Conservation (phyloP, 164 flowering plant species). For the Berberis thunbergii region DNA sequence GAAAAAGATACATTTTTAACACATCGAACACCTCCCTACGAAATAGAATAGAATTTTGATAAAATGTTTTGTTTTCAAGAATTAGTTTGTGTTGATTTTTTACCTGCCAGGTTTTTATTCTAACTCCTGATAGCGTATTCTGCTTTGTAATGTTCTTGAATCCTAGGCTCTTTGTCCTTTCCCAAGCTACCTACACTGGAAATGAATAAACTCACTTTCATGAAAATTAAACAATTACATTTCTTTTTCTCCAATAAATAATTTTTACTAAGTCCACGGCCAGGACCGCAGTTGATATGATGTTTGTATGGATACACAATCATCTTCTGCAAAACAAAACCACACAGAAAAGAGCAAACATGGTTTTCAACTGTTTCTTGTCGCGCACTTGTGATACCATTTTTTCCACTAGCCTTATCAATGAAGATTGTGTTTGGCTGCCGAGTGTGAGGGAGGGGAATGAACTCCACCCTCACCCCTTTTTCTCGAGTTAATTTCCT, state of each 20-base stretch:
- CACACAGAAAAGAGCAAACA: neutral
- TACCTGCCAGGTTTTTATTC: conserved; percentile 82
- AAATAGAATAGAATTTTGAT: neutral
- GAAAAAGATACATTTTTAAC: conserved; percentile 63
- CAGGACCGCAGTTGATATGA: conserved; percentile 78
- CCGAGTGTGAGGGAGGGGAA: no score
- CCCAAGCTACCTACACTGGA: conserved; percentile 85
- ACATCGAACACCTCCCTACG: conserved; percentile 66
- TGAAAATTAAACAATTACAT: neutral
- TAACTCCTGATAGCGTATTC: conserved; percentile 43
- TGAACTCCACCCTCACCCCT: no score
- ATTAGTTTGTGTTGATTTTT: neutral
- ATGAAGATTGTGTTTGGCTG: no score
- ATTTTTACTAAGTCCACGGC: conserved; percentile 75
- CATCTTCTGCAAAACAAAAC: conserved; percentile 56
- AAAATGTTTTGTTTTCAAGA: neutral
- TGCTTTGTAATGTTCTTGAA: conserved; percentile 40
- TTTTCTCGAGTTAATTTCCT: no score
- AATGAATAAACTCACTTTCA: neutral
- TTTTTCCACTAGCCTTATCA: no score
- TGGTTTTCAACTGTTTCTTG: no score
- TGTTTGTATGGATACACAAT: conserved; percentile 91
- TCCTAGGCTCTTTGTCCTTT: conserved; percentile 49
- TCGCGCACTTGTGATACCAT: no score
- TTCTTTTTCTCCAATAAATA: neutral